Evolutionary conservation across 2,329 filamentous ascomycete species (phyloP), one percentile per base, ranked within the genome.

Genomic region (Camillea tinctor): DNA sequence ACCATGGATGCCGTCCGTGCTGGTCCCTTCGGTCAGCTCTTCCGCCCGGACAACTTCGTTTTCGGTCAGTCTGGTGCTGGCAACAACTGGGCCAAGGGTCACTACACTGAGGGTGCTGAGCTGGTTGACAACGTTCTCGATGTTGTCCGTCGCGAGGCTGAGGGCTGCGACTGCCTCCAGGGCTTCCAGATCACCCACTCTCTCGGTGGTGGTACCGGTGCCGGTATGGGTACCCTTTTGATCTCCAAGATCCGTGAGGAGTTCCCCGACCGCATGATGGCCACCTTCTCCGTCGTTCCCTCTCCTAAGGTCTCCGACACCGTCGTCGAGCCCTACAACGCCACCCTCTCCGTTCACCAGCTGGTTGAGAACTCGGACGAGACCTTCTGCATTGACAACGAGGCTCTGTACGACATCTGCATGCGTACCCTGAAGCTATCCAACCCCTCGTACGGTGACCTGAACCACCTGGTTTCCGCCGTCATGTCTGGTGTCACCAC

Each of bases 61-160:
- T 98, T 98, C 81, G 95, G 95, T 74, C 95, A 98, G 85, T 98
- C 95, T 74, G 94, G 95, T 87, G 95, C 95, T 79, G 95, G 95
- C 83, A 99, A 99, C 92, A 98, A 98, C 89, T 99, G 95, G 95
- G 95, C 95, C 81, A 99, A 98, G 90, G 95, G 95, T 84, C 95
- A 99, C 81, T 99, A 99, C 88, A 99, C 95, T 69, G 95, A 99
- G 85, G 95, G 95, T 88, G 95, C 95, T 72, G 95, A 99, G 85
- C 88, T 98, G 67, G 95, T 99, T 71, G 95, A 99, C 85, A 87
- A 97, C 76, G 95, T 99, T 71, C 88, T 99, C 72, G 95, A 98
- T 78, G 95, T 99, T 69, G 94, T 99, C 77, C 95, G 95, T 78
- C 94, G 95, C 75, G 95, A 99, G 87, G 94, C 95, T 71, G 95